A percentile compares a stretch with the other conserved stretches of the same genome.
phyloP scores from a whole-genome alignment of 2,329 filamentous ascomycete species.

The Fusarium secorum region DNA sequence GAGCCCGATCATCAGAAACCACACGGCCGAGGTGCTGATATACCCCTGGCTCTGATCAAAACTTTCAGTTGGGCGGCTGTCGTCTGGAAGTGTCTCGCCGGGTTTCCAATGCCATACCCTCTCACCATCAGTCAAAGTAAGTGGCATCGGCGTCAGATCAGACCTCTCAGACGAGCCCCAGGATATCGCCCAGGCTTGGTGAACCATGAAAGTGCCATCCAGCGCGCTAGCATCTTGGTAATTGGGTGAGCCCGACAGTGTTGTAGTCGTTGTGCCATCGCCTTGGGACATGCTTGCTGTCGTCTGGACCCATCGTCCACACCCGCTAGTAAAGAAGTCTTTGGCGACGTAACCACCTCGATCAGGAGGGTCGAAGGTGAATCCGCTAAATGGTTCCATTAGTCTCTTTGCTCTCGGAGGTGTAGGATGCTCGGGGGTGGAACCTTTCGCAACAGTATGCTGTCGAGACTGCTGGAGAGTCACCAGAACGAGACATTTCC shows the following conservation, averaged over 20 bases:
- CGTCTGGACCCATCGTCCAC: neutral
- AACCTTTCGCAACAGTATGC: neutral
- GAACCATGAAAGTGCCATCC: neutral
- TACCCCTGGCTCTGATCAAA: neutral
- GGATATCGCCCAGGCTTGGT: neutral
- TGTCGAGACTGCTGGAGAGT: neutral
- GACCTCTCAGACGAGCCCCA: neutral
- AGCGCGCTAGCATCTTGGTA: neutral
- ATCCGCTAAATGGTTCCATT: neutral
- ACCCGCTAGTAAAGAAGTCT: neutral
- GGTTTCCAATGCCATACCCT: neutral
- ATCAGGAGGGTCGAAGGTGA: neutral
- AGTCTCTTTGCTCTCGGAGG: neutral
- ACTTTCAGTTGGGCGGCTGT: neutral
- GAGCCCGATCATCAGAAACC: neutral
- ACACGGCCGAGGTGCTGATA: neutral
- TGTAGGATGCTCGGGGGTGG: neutral
- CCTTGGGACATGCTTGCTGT: neutral
- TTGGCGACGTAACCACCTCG: neutral
- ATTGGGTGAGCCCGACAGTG: neutral
- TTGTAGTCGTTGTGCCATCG: neutral
- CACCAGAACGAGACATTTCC: neutral
- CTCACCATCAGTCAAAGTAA: neutral
- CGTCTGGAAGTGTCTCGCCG: neutral
- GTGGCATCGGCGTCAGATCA: neutral